Evolutionary conservation across 208 protist genomes (phyloP).

Genomic region (Trypanosoma boissoni): DNA sequence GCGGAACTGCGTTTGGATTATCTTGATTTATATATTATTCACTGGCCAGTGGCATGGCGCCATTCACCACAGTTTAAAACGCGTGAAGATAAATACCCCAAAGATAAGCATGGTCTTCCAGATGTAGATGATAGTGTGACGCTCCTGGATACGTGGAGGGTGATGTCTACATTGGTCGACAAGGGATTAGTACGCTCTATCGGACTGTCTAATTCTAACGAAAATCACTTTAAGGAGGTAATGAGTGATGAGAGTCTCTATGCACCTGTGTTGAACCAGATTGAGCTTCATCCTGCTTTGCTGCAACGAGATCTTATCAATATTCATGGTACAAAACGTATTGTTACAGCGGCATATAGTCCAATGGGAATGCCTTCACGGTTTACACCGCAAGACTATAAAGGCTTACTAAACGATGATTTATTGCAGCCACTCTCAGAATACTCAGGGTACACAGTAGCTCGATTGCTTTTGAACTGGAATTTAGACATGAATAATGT

Average conservation of each 20-base stretch:
- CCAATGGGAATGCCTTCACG: conserved; percentile 80
- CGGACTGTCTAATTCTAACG: conserved; percentile 84
- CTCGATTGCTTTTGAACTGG: conserved; percentile 79
- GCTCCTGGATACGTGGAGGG: conserved; percentile 78
- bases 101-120: conserved; percentile 39
- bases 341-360: conserved; percentile 83
- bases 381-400: conserved; percentile 57
- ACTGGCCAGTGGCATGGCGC: conserved; percentile 90
- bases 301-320: conserved; percentile 45
- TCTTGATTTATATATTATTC: conserved; percentile 92
- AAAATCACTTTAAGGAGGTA: conserved; percentile 57
- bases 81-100: conserved; percentile 65
- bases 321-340: conserved; percentile 48
- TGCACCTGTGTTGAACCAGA: conserved; percentile 85
- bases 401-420: conserved; percentile 41
- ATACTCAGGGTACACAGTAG: conserved; percentile 59
- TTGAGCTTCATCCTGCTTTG: conserved; percentile 85
- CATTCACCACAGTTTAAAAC: conserved; percentile 43
- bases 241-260: conserved; percentile 37
- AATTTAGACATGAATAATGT: conserved; percentile 74
- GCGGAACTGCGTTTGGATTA: conserved; percentile 80
- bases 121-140: conserved; percentile 47
- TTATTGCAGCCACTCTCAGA: conserved; percentile 44
- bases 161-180: conserved; percentile 82
- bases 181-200: conserved; percentile 85